Base-by-base conservation (phyloP, 2,329 filamentous ascomycete species). In the Metarhizium sp. region DNA sequence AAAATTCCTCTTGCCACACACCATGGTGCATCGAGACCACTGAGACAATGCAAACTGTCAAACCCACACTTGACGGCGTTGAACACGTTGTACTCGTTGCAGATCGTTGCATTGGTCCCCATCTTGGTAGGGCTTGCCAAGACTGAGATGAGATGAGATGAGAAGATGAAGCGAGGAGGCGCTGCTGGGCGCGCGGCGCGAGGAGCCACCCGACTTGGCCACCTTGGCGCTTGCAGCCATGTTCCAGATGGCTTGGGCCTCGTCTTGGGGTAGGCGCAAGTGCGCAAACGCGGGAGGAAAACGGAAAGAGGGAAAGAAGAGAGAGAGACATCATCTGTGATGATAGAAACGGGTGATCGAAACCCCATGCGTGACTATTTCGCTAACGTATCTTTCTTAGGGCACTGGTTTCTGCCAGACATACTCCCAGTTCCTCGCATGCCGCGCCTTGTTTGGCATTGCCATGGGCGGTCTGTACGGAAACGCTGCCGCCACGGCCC, bases 391-490 rank as follows among this genome's bases (percentile, higher is more conserved):
- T 10, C 11, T 40, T 13, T 13, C 4, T 13, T 36, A 80, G 75
- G 77, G 75, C 16, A 90, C 87, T 42, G 87, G 86, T 56, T 90
- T 88, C 66, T 80, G 80, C 59, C 68, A 75, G 0, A 90, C 84
- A 0, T 90, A 88, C 63, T 64, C 75, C 51, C 81, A 88, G 61
- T 92, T 92, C 65, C 74, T 94, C 25, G 87, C 84, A 11, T 87
- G 88, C 11, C 79, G 89, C 45, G 83, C 85, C 46, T 73, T 92
- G 3, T 92, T 92, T 64, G 89, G 88, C 49, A 70, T 92, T 47
- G 88, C 88, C 62, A 92, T 92, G 88, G 89, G 89, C 43, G 89
- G 88, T 60, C 61, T 92, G 2, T 85, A 91, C 69, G 89, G 89
- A 55, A 90, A 90, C 63, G 87, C 86, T 2, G 86, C 87, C 10